These are phyloP conservation scores for Suillus plorans DNA, from an alignment of 768 basidiomycete genomes.

Conservation along the genomic window DNA sequence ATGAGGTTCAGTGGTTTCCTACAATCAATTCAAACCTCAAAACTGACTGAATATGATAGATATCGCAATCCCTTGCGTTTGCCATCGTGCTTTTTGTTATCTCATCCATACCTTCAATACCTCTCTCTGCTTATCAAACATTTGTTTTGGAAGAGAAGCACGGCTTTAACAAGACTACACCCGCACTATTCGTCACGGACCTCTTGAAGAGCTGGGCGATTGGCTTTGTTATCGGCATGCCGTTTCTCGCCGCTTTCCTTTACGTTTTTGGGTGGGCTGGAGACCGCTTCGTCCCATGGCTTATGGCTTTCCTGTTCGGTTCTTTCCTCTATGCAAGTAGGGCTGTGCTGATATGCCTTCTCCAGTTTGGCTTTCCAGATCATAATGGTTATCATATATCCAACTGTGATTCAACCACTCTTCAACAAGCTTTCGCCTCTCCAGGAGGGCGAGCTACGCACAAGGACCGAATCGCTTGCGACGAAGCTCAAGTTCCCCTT, in stretches of 20 bases:
- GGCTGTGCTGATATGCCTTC: neutral
- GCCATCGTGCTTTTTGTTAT: constrained; percentile 63
- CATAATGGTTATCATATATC: constrained; percentile 79
- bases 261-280: constrained; percentile 93
- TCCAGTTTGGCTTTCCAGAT: constrained; percentile 79
- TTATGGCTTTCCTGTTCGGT: constrained; percentile 88
- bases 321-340: constrained; percentile 9
- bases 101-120: constrained; percentile 68
- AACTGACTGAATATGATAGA: constrained; percentile 49
- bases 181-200: constrained; percentile 72
- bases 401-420: constrained; percentile 87
- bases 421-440: constrained; percentile 98
- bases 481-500: constrained; percentile 87
- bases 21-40: neutral
- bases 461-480: constrained; percentile 76
- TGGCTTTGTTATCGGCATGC: constrained; percentile 71
- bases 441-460: constrained; percentile 70
- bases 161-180: constrained; percentile 95
- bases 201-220: constrained; percentile 77
- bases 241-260: constrained; percentile 85
- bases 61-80: constrained; percentile 81
- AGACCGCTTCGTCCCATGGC: constrained; percentile 86
- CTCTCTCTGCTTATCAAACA: constrained; percentile 80
- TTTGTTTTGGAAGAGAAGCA: constrained; percentile 95
- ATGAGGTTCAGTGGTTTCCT: constrained; percentile 52